Evolutionary conservation across 495 filamentous ascomycete species (phyloP).

Genomic region (Hypoxylon crocopeplum): DNA sequence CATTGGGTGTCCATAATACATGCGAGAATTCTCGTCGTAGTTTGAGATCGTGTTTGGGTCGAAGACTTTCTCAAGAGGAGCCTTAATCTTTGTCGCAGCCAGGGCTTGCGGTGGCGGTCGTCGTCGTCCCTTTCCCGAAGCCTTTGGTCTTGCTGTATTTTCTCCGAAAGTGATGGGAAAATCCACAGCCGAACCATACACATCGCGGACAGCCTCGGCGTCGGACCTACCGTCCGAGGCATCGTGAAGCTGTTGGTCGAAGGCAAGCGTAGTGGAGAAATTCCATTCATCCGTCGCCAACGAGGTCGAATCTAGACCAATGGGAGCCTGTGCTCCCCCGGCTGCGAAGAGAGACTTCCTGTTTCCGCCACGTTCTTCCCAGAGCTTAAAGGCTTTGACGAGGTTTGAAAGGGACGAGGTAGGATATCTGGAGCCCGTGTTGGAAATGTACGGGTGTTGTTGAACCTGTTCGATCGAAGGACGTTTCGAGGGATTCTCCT

Average conservation of each 20-base stretch:
- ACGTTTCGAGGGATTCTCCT: conserved; percentile 74
- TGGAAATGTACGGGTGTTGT: conserved; percentile 66
- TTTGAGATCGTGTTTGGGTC: conserved; percentile 63
- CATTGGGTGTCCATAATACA: conserved; percentile 52
- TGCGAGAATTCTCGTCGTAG: conserved; percentile 62
- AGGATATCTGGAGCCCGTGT: conserved; percentile 72
- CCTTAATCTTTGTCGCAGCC: conserved; percentile 47
- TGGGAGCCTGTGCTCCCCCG: conserved; percentile 71
- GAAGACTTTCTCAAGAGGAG: conserved; percentile 62
- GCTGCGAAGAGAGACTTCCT: conserved; percentile 81
- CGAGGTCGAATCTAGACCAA: conserved; percentile 46
- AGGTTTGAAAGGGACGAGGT: conserved; percentile 72
- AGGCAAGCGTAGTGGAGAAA: conserved; percentile 86
- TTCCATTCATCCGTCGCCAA: conserved; percentile 80
- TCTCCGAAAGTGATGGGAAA: conserved; percentile 51
- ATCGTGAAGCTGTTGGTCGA: conserved; percentile 67
- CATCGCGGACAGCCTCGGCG: conserved; percentile 55
- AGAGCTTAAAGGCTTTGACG: conserved; percentile 80
- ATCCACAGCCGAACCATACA: conserved; percentile 57
- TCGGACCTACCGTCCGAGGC: conserved; percentile 42
- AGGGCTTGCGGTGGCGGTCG: conserved; percentile 59
- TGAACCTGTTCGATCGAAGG: conserved; percentile 74
- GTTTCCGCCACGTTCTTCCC: conserved; percentile 85
- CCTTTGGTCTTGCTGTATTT: conserved; percentile 51
- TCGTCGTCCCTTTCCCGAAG: conserved; percentile 45